Conservation (phyloP, 768 basidiomycete genomes). For the Agrocybe pediades region DNA sequence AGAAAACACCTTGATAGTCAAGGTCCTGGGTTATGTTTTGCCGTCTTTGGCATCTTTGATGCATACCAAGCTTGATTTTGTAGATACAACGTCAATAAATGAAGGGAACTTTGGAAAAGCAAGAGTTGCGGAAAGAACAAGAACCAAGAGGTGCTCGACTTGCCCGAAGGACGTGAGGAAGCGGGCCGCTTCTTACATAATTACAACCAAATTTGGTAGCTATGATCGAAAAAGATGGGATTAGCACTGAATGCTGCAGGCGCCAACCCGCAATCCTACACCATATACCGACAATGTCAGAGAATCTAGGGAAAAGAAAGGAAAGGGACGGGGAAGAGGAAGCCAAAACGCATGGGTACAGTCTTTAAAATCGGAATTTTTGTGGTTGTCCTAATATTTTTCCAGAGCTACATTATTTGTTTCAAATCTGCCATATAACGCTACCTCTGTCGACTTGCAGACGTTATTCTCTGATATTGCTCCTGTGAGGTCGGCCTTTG, state of each 20-base stretch:
- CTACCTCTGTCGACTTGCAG: slow-evolving; percentile 87
- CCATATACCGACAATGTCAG: neutral
- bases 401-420: slow-evolving; percentile 88
- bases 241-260: neutral
- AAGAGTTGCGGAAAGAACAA: too few species aligned
- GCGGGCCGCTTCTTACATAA: neutral
- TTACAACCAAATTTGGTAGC: neutral
- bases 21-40: too few species aligned
- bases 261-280: neutral
- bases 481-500: slow-evolving; percentile 91
- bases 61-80: too few species aligned
- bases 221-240: neutral
- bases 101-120: too few species aligned
- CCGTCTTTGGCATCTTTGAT: too few species aligned
- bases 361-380: neutral
- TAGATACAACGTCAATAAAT: too few species aligned
- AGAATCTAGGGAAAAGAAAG: slow-evolving; percentile 22
- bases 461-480: slow-evolving; percentile 96
- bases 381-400: neutral
- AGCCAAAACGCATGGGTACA: slow-evolving; percentile 22
- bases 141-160: too few species aligned
- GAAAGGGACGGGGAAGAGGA: slow-evolving; percentile 15
- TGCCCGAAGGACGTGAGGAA: too few species aligned
- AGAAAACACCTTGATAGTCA: too few species aligned
- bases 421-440: slow-evolving; percentile 88